Base-by-base conservation (phyloP, 2,329 filamentous ascomycete species). In the Pyrenophora teres region DNA sequence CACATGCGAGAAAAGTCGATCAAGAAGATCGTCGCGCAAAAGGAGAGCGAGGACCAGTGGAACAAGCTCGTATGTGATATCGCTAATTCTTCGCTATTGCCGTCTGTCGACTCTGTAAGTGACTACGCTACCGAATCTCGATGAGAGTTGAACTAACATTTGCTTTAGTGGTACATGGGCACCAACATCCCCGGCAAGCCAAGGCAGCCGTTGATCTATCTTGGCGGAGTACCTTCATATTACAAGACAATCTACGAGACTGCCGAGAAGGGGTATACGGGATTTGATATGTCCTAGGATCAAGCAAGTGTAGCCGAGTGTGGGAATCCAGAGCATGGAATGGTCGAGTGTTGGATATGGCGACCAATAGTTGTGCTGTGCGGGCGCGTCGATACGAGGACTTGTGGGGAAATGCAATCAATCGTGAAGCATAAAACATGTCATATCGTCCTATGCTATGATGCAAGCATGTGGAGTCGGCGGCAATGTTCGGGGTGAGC, bases 171-270 rank as follows among this genome's bases (percentile, higher is more conserved):
- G 16, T 85, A 83, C 55, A 82, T 84, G 78, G 83, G 83, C 2
- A 79, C 77, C 0, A 82, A 74, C 35, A 75, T 84, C 1, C 82
- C 83, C 0, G 81, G 78, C 0, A 84, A 85, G 70, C 60, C 74
- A 0, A 74, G 73, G 21, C 82, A 86, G 70, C 78, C 78, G 0
- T 67, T 84, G 7, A 78, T 78, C 40, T 86, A 77, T 50, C 47
- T 76, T 0, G 78, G 73, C 3, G 67, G 67, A 0, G 62, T 69
- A 9, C 61, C 61, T 2, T 52, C 37, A 9, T 70, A 68, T 33
- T 60, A 64, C 19, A 56, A 56, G 31, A 60, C 45, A 1, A 40
- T 69, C 8, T 50, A 53, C 2, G 57, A 65, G 12, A 40, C 47
- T 4, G 56, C 51, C 1, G 58, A 30, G 6, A 51, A 56, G 1